Evolutionary conservation across 1,284 basidiomycete species (phyloP), one percentile per base, ranked within the genome.

Genomic region (Psilocybe mexicana): DNA sequence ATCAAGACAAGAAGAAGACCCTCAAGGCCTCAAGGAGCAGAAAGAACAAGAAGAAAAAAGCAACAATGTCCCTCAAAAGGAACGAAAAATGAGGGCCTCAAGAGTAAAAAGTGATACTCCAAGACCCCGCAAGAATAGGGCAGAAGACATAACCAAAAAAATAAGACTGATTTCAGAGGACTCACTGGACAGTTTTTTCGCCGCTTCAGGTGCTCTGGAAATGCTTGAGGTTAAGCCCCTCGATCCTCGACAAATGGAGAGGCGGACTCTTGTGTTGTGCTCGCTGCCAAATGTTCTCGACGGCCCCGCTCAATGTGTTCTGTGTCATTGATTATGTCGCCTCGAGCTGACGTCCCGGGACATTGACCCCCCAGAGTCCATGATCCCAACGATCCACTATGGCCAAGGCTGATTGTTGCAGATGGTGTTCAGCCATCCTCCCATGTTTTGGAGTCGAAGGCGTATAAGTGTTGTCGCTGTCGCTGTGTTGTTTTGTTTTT

Each of bases 61-160:
- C 11, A 14, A 25, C 6, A 12, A 28, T 12, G 10, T 46, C 44
- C 44, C n/a, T 6, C 43, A 45, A 43, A 23, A 43, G 14, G 42
- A 44, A 43, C 18, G 26, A 8, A 46, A 11, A 14, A 12, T 46
- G 44, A 11, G 24, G 44, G 44, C 44, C 44, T 46, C 24, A 26
- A 46, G 44, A 28, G n/a, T 40, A n/a, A 26, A 46, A 4, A 7
- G 43, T 11, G 7, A 46, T 3, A 44, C 10, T 24, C 25, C 24
- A 46, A 46, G 43, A 44, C 30, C 43, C 44, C 44, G 44, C 44
- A 46, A 46, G 44, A 46, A 46, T 46, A 6, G 44, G 26, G 44
- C 23, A 46, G 44, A 28, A 46, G 44, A 46, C 44, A 46, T 46
- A 10, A 46, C 24, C 24, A 28, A 46, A 46, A 28, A 46, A 28